Percentiles rank a stretch among this genome's conserved stretches.
Conservation (phyloP, 179 eudicot species). For the Spergularia azorica region DNA sequence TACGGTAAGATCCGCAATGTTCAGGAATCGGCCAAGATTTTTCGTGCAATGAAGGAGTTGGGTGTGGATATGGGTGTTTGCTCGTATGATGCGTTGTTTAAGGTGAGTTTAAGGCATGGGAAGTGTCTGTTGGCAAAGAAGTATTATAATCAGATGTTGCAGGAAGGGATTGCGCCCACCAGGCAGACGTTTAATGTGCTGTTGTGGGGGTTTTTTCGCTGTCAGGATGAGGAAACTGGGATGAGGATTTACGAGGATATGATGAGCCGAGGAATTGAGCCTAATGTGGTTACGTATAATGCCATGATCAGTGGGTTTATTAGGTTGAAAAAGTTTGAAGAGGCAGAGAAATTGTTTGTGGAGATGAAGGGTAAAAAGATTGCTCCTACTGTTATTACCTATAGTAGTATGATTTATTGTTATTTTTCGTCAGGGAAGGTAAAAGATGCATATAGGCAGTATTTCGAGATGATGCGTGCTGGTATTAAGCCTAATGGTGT, state of each 20-base stretch:
- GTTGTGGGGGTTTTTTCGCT: constrained; percentile 92
- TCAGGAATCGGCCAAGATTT: constrained; percentile 81
- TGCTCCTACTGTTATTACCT: constrained; percentile 74
- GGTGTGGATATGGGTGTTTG: constrained; percentile 61
- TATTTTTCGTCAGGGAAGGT: constrained; percentile 65
- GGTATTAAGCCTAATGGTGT: constrained; percentile 69
- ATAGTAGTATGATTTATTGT: constrained; percentile 88
- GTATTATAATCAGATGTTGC: constrained; percentile 84
- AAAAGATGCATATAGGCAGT: constrained; percentile 73
- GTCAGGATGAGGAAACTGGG: constrained; percentile 55
- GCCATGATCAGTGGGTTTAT: constrained; percentile 75
- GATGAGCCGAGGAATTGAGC: constrained; percentile 62
- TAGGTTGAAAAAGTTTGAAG: constrained; percentile 68
- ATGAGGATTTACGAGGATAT: constrained; percentile 81
- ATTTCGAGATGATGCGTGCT: constrained; percentile 73
- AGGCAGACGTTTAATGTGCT: constrained; percentile 66
- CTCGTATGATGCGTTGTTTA: constrained; percentile 74
- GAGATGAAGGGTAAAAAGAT: constrained; percentile 90
- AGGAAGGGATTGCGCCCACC: constrained; percentile 74
- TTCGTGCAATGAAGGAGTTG: constrained; percentile 70
- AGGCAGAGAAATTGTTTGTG: constrained; percentile 75
- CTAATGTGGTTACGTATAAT: constrained; percentile 86
- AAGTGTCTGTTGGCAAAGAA: constrained; percentile 93
- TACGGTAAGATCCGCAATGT: constrained; percentile 79
- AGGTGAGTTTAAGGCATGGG: constrained; percentile 78